phyloP scores from a whole-genome alignment of 495 filamentous ascomycete species.

The Trichoderma erinaceum region DNA sequence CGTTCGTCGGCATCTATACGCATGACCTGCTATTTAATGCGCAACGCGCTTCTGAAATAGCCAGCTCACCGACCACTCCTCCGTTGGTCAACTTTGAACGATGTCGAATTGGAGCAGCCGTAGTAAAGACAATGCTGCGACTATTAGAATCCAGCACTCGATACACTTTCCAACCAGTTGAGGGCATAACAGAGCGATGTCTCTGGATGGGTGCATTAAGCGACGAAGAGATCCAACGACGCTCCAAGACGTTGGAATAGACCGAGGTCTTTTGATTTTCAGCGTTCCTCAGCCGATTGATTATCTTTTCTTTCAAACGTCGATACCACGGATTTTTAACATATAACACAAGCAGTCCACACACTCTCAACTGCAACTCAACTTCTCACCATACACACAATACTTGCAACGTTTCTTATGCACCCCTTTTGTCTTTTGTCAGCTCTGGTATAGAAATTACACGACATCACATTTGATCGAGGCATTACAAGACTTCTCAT shows the following conservation, averaged over 20 bases:
- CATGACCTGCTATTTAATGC: slow-evolving; percentile 96
- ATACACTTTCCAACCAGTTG: slow-evolving; percentile 78
- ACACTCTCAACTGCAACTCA: neutral
- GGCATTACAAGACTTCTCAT: neutral
- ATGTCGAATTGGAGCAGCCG: slow-evolving; percentile 80
- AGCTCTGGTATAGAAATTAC: neutral
- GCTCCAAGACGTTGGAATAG: slow-evolving; percentile 37
- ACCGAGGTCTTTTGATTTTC: neutral
- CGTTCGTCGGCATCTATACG: slow-evolving; percentile 91
- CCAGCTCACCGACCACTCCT: slow-evolving; percentile 56
- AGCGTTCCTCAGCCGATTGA: neutral
- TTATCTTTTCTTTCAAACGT: neutral
- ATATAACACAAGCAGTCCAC: neutral
- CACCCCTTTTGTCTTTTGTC: neutral
- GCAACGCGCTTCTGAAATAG: slow-evolving; percentile 72
- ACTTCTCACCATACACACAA: neutral
- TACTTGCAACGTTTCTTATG: neutral
- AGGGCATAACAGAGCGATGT: slow-evolving; percentile 81
- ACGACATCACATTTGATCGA: neutral
- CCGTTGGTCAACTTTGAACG: slow-evolving; percentile 93
- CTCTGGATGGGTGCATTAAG: slow-evolving; percentile 88
- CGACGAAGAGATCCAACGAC: slow-evolving; percentile 70
- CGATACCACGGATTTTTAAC: neutral
- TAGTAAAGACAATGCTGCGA: slow-evolving; percentile 86
- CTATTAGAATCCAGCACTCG: slow-evolving; percentile 88